phyloP scores from a whole-genome alignment of 2,329 filamentous ascomycete genomes.

The Fusarium equiseti region DNA sequence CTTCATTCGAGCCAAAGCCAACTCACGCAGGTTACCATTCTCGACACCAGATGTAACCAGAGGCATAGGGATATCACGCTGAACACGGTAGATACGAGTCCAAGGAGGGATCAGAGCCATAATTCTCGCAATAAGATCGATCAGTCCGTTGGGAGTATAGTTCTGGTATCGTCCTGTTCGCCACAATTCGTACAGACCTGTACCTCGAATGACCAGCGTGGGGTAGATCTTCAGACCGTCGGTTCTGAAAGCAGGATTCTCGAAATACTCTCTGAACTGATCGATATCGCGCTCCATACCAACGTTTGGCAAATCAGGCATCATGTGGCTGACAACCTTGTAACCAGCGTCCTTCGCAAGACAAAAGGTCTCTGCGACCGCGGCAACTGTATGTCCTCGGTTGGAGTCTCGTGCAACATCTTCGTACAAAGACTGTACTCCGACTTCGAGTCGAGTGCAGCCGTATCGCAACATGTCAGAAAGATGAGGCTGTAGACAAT shows the following conservation, averaged over 20 bases:
- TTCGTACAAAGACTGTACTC: conserved; percentile 96
- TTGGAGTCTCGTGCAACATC: conserved; percentile 99
- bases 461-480: conserved; percentile 98
- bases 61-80: conserved; percentile 99
- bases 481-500: conserved; percentile 94
- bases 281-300: conserved; percentile 98
- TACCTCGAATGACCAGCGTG: conserved; percentile 95
- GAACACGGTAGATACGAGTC: conserved; percentile 98
- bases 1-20: conserved; percentile 97
- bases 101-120: conserved; percentile 94
- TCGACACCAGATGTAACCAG: conserved; percentile 98
- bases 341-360: conserved; percentile 98
- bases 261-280: conserved; percentile 98
- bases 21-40: conserved; percentile 94
- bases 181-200: conserved; percentile 97
- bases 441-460: conserved; percentile 92
- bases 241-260: conserved; percentile 94
- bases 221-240: conserved; percentile 99
- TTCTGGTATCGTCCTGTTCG: conserved; percentile 97
- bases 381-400: conserved; percentile 92
- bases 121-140: conserved; percentile 96
- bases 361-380: conserved; percentile 96
- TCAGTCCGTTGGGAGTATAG: conserved; percentile 96
- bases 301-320: conserved; percentile 97
- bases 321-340: conserved; percentile 99